Conservation (phyloP, 768 basidiomycete species). For the Leccinum barrowsii region DNA sequence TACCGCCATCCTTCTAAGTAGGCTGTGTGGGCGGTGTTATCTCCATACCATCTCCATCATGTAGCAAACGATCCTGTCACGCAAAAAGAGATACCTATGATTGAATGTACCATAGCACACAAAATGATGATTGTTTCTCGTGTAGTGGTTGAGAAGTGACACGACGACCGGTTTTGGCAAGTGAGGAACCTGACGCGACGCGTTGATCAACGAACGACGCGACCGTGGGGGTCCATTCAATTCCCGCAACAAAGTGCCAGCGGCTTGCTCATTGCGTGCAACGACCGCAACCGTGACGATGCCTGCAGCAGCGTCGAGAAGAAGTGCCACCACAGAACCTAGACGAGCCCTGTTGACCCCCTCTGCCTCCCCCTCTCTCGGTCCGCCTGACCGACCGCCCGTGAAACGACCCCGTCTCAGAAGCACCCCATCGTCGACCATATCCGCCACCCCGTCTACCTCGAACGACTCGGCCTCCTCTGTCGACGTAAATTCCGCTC, state of each 20-base stretch:
- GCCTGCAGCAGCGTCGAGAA: conserved; percentile 5
- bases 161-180: conserved; percentile 12
- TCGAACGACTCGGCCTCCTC: conserved; percentile 27
- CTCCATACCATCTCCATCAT: conserved; percentile 6
- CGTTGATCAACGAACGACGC: conserved; percentile 8
- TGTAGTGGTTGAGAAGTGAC: not conserved
- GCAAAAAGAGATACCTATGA: conserved; percentile 13
- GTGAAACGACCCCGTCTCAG: conserved; percentile 48
- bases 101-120: conserved; percentile 16
- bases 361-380: conserved; percentile 28
- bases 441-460: conserved; percentile 34
- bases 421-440: conserved; percentile 42
- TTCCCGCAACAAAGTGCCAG: not conserved
- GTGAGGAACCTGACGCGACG: conserved; percentile 6
- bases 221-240: not conserved
- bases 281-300: conserved; percentile 9
- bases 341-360: conserved; percentile 20
- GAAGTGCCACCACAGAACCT: conserved; percentile 5
- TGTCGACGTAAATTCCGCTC: conserved; percentile 49
- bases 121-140: conserved; percentile 3
- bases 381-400: conserved; percentile 37
- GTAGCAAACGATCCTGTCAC: conserved; percentile 8
- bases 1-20: conserved; percentile 2
- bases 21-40: conserved; percentile 7
- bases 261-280: conserved; percentile 4